Base-by-base conservation (phyloP, 257 asterid genomes). In the Forsythia viridissima region DNA sequence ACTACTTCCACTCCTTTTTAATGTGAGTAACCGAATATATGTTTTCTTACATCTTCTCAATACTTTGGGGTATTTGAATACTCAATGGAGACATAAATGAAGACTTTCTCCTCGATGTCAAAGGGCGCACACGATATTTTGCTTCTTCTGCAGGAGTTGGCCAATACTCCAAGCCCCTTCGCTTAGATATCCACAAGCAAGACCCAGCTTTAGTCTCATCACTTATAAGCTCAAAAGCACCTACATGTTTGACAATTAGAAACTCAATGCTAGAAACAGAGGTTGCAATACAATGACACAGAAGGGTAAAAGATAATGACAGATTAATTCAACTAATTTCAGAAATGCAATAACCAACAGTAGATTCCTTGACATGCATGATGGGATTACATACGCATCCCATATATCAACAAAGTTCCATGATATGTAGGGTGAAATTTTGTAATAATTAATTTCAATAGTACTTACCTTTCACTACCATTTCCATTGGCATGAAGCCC, bases 151-250 rank as follows among this genome's bases (percentile, higher is more conserved):
- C 87, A 70, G 97, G 92, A 80, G 96, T 89, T 80, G 99, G 99
- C 99, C 97, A 93, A 83, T 95, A 93, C 81, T 92, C 97, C 71
- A 90, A 65, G 72, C 99, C 99, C 84, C 94, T 95, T 81, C 94
- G 89, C 20, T 85, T 90, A 80, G 97, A 80, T 77, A 95, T 90
- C 99, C 98, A 95, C 76, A 93, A 83, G 86, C 99, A 95, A 42
- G 94, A 82, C 61, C 99, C 99, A 80, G 99, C 97, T 88, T 92
- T 91, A 84, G 85, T 92, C 90, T 92, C 97, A 88, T 95, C 86
- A 10, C 79, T 76, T 77, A 95, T 91, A 83, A 95, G 99, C 84
- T 95, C 91, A 82, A 91, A 86, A 66, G 94, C 94, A 76, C 99
- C 99, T 95, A 65, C 80, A 79, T 5, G 74, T 77, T 65, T 80